Conservation (phyloP, 2,329 filamentous ascomycete species). For the Cordyceps javanica region DNA sequence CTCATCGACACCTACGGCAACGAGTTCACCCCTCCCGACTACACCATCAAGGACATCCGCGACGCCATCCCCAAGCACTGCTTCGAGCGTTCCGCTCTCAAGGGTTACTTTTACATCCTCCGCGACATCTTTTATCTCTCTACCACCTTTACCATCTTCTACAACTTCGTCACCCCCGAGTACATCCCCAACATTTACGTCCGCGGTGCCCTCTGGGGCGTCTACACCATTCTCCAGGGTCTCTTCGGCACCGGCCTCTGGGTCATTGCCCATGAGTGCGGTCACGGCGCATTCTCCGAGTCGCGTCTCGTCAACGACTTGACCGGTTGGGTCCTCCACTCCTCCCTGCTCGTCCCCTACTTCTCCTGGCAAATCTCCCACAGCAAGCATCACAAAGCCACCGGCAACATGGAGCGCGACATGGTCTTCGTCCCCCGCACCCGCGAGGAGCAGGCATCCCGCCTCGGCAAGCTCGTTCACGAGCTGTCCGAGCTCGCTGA, state of each 20-base stretch:
- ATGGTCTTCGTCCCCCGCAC: slow-evolving; percentile 99
- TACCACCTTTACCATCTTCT: slow-evolving; percentile 76
- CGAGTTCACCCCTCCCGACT: slow-evolving; percentile 87
- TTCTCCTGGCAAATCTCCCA: slow-evolving; percentile 99
- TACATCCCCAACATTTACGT: slow-evolving; percentile 63
- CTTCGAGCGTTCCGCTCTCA: slow-evolving; percentile 76
- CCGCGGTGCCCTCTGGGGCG: slow-evolving; percentile 57
- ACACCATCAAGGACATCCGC: slow-evolving; percentile 94
- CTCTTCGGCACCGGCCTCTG: slow-evolving; percentile 90
- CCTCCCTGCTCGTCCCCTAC: slow-evolving; percentile 84
- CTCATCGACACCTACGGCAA: slow-evolving; percentile 92
- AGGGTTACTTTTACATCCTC: slow-evolving; percentile 74
- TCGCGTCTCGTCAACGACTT: slow-evolving; percentile 87
- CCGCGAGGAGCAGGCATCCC: slow-evolving; percentile 70
- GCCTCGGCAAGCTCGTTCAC: slow-evolving; percentile 67
- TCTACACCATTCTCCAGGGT: slow-evolving; percentile 78
- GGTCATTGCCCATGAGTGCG: slow-evolving; percentile 97
- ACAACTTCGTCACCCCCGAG: slow-evolving; percentile 86
- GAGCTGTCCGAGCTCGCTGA: slow-evolving; percentile 86
- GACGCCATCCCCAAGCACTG: slow-evolving; percentile 98
- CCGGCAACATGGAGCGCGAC: slow-evolving; percentile 92
- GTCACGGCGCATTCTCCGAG: slow-evolving; percentile 93
- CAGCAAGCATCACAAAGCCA: slow-evolving; percentile 99
- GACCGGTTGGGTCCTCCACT: slow-evolving; percentile 88
- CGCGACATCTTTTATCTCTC: slow-evolving; percentile 70